phyloP scores from a whole-genome alignment of 192 early-diverging fungal species.

The Tieghemiomyces parasiticus region DNA sequence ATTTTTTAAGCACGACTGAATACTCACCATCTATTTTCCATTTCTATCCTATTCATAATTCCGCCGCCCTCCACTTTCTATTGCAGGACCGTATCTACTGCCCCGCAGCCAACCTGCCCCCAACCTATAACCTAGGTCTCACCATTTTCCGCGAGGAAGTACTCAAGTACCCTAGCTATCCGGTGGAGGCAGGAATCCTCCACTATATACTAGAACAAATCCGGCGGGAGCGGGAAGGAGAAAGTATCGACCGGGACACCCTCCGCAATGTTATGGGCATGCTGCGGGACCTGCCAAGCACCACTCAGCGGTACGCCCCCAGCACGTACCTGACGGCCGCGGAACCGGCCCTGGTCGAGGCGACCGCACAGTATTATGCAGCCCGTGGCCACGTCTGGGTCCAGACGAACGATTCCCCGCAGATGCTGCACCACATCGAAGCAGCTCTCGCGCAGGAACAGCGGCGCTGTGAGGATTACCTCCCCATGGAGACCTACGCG shows the following conservation, averaged over 20 bases:
- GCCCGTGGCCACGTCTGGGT: slow-evolving; percentile 19
- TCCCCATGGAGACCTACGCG: slow-evolving; percentile 7
- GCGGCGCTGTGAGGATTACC: slow-evolving; percentile 12
- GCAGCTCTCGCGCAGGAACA: slow-evolving; percentile 22
- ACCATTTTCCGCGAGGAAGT: slow-evolving; percentile 73
- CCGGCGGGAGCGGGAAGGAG: slow-evolving; percentile 57
- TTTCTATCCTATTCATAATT: too few species aligned
- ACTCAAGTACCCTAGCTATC: slow-evolving; percentile 35
- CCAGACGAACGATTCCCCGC: slow-evolving; percentile 17
- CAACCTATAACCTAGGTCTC: slow-evolving; percentile 69
- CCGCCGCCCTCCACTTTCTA: too few species aligned
- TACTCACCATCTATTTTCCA: too few species aligned
- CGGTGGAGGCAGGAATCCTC: slow-evolving; percentile 39
- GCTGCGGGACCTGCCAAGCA: slow-evolving; percentile 47
- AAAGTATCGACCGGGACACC: slow-evolving; percentile 57
- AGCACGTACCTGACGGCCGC: slow-evolving; percentile 67
- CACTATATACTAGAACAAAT: slow-evolving; percentile 63
- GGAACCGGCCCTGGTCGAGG: slow-evolving; percentile 58
- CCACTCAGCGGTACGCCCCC: slow-evolving; percentile 21
- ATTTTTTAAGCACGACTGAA: too few species aligned
- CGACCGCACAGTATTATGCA: slow-evolving; percentile 53
- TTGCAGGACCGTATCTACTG: slow-evolving; percentile 42
- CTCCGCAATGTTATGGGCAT: slow-evolving; percentile 60
- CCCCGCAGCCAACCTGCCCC: slow-evolving; percentile 42
- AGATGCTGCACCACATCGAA: slow-evolving; percentile 41